Evolutionary conservation across 768 basidiomycete species (phyloP).

Genomic region (Hericium rajendrae): DNA sequence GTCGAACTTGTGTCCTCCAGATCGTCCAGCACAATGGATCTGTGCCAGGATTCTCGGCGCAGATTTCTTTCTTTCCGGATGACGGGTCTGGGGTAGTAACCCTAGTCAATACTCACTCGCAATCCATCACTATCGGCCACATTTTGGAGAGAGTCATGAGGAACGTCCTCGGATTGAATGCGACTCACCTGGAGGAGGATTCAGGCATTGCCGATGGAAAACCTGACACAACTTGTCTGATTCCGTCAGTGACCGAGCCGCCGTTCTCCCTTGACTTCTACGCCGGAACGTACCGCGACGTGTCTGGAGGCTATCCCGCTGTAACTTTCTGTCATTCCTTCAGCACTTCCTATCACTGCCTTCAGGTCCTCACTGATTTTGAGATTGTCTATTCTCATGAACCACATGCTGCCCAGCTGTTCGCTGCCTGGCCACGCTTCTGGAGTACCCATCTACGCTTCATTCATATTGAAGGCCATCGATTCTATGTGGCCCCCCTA

Average conservation of each 20-base stretch:
- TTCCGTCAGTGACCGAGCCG: no score
- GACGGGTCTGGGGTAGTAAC: slow-evolving; percentile 4
- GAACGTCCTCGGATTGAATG: background rate
- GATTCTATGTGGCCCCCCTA: background rate
- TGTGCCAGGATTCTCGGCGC: background rate
- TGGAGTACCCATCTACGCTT: background rate
- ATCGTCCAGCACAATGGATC: background rate
- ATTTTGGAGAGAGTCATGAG: background rate
- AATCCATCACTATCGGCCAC: background rate
- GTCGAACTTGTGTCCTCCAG: background rate
- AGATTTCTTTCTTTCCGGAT: background rate
- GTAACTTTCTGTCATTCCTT: background rate
- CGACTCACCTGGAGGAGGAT: no score
- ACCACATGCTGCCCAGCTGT: background rate
- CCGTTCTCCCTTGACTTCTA: background rate
- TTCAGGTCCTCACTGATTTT: background rate
- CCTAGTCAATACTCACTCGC: slow-evolving; percentile 1
- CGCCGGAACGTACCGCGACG: background rate
- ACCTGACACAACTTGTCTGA: no score
- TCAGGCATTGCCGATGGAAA: no score
- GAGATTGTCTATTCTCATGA: background rate
- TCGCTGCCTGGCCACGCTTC: background rate
- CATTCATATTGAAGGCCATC: background rate
- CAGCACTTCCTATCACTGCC: background rate
- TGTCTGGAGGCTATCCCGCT: background rate